phyloP scores from a whole-genome alignment of 495 filamentous ascomycete species.

The Patellaria atrata region DNA sequence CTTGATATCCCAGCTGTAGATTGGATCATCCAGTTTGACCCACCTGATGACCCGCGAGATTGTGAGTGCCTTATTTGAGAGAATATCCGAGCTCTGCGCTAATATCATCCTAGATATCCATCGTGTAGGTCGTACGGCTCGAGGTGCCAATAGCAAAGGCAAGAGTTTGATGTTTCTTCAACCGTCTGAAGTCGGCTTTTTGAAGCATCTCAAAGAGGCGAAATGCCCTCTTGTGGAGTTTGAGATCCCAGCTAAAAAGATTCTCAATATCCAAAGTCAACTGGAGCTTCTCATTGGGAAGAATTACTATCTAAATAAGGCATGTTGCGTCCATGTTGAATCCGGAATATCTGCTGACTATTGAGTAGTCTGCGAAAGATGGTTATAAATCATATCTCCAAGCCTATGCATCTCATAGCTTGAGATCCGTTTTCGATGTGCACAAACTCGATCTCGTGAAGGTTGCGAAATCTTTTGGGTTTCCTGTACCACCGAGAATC shows the following conservation, averaged over 20 bases:
- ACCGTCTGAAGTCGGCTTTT: constrained; percentile 81
- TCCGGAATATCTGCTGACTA: neutral
- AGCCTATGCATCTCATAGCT: constrained; percentile 82
- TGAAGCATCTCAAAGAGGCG: constrained; percentile 82
- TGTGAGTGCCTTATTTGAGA: too few species aligned
- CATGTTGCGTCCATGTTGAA: constrained; percentile 18
- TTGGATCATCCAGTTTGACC: constrained; percentile 89
- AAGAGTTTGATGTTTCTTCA: constrained; percentile 81
- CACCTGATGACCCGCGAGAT: constrained; percentile 76
- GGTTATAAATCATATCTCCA: constrained; percentile 76
- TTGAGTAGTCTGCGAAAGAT: constrained; percentile 44
- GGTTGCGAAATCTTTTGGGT: constrained; percentile 89
- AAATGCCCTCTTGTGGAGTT: constrained; percentile 91
- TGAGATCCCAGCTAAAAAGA: constrained; percentile 76
- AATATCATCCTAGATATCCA: too few species aligned
- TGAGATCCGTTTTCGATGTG: constrained; percentile 84
- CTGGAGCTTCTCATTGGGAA: constrained; percentile 84
- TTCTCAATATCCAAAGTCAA: constrained; percentile 88
- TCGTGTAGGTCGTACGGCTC: constrained; percentile 86
- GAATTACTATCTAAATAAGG: constrained; percentile 95
- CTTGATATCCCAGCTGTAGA: constrained; percentile 89
- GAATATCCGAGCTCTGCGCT: constrained; percentile 78
- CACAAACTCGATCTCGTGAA: constrained; percentile 86
- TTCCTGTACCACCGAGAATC: constrained; percentile 72
- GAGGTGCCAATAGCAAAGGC: constrained; percentile 72